Evolutionary conservation across 192 early-diverging fungal genomes (phyloP), one percentile per base, ranked within the genome.

Genomic region (Podila horticola): DNA sequence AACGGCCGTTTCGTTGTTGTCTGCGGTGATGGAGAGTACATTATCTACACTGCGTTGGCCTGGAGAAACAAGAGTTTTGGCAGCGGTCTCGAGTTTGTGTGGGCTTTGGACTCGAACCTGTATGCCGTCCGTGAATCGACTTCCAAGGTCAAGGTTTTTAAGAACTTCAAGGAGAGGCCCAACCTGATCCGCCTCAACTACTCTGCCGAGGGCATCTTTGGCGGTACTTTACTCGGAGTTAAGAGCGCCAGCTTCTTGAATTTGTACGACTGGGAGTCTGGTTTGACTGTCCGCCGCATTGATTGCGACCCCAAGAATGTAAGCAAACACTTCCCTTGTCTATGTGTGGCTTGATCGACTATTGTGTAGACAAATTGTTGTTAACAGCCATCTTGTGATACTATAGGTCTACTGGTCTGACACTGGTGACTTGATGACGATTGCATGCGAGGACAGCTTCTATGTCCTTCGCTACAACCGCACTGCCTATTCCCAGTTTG

Each of bases 11-110:
- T 99, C 82, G 97, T 98, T 49, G 98, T 97, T n/a, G 98, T 98
- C 22, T 98, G 96, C 72, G 98, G 98, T 60, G 97, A 99, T 73
- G 97, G 97, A 71, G 98, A 99, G 86, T 99, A 96, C 83, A 99
- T 99, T 63, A 99, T 99, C 74, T 99, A 99, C 84, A 99, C 98
- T 24, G 98, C 98, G 7, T 89, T 99, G 55, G 97, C 98, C 6
- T 99, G 98, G 98, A 90, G 98, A 84, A 99, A 99, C 91, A 99
- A 99, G 90, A 93, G 93, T 65, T 99, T 98, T 85, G 98, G 98
- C 20, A 94, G 90, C 45, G 98, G 93, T 4, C 82, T 95, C 49
- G 98, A 98, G 69, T 97, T 98, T 90, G 98, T 98, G 13, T 99
- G 98, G 98, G 96, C 95, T n/a, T 84, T 90, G 63, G 96, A 99